Evolutionary conservation across 495 filamentous ascomycete genomes (phyloP).

Genomic region (Penicillium coprophilum): DNA sequence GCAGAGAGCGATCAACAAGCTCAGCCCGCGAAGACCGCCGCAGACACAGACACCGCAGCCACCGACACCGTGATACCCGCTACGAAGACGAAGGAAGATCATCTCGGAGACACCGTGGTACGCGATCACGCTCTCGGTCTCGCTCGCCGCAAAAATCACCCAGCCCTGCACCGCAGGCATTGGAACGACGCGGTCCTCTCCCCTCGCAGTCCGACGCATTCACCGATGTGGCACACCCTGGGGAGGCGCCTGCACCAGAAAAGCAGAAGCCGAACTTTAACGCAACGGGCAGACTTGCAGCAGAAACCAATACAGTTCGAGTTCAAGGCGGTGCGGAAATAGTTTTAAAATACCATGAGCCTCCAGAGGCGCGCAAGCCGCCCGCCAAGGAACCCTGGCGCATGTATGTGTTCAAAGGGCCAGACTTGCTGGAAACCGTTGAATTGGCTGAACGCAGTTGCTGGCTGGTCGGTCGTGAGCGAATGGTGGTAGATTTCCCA

Average conservation of each 20-base stretch:
- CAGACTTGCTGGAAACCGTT: conserved; percentile 75
- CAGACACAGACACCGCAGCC: conserved; percentile 35
- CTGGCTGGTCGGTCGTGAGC: conserved; percentile 86
- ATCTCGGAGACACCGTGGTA: conserved; percentile 29
- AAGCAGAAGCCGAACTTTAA: conserved; percentile 89
- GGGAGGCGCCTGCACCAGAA: conserved; percentile 43
- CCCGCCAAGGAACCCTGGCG: conserved; percentile 77
- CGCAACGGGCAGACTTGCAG: conserved; percentile 77
- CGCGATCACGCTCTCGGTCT: conserved; percentile 33
- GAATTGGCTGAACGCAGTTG: conserved; percentile 73
- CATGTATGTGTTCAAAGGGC: conserved; percentile 88
- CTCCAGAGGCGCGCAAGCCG: conserved; percentile 86
- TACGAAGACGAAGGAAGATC: conserved; percentile 26
- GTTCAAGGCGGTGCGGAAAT: conserved; percentile 59
- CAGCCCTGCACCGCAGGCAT: conserved; percentile 27
- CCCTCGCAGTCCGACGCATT: conserved; percentile 74
- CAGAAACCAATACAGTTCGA: conserved; percentile 84
- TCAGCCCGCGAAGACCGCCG: conserved; percentile 28
- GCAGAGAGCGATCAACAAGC: conserved; percentile 27
- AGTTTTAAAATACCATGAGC: conserved; percentile 94
- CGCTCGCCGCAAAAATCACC: conserved; percentile 36
- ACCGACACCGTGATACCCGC: conserved; percentile 31
- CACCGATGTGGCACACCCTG: conserved; percentile 46
- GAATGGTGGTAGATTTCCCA: conserved; percentile 73
- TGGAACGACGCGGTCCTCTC: conserved; percentile 55